phyloP scores from a whole-genome alignment of 208 protist species.

The Leptomonas pyrrhocoris region DNA sequence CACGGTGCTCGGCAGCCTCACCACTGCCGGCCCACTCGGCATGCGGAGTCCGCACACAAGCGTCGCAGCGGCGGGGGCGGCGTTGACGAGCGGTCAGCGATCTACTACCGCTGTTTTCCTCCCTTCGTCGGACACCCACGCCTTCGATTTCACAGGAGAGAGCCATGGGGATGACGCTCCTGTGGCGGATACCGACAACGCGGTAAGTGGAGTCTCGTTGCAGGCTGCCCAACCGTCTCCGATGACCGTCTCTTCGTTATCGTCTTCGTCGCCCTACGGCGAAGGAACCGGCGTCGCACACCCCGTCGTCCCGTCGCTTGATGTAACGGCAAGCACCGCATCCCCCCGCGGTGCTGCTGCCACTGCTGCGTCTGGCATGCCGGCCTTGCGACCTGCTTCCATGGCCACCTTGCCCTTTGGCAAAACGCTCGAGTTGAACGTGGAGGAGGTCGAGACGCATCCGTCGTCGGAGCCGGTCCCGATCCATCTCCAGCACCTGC shows the following conservation, averaged over 20 bases:
- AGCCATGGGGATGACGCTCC: neutral
- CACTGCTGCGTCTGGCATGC: neutral
- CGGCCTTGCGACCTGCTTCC: constrained; percentile 10
- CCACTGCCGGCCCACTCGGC: constrained; percentile 51
- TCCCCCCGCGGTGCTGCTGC: constrained; percentile 1
- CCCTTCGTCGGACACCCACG: neutral
- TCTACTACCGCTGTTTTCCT: neutral
- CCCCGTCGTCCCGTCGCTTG: constrained; percentile 10
- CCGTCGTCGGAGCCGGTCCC: constrained; percentile 55
- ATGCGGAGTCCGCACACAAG: constrained; percentile 49
- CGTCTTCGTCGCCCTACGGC: constrained; percentile 22
- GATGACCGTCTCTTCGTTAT: neutral
- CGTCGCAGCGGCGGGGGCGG: constrained; percentile 7
- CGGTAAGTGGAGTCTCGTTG: neutral
- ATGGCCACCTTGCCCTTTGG: constrained; percentile 72
- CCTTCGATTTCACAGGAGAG: neutral
- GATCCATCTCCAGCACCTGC: constrained; percentile 73
- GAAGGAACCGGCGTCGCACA: constrained; percentile 15
- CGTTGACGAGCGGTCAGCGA: constrained; percentile 8
- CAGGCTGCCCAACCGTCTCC: neutral
- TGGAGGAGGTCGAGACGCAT: constrained; percentile 70
- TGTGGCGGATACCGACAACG: neutral
- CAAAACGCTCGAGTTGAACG: constrained; percentile 72
- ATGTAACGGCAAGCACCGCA: neutral
- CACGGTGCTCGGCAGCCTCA: constrained; percentile 51